Conservation (phyloP, 140 eudicot species). For the Bidens hawaiensis region DNA sequence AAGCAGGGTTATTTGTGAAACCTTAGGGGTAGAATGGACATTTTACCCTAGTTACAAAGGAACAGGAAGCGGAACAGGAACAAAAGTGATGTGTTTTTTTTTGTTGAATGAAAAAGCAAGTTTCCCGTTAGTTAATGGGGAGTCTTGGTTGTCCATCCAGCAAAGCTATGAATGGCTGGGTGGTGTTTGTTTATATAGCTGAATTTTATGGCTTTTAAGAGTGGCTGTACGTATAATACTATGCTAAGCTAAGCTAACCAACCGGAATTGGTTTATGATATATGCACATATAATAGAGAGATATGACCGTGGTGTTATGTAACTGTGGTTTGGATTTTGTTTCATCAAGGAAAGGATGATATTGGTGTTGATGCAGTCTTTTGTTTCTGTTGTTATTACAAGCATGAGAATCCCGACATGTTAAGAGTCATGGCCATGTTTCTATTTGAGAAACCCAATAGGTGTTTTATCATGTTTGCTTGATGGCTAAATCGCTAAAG, state of each 20-base stretch:
- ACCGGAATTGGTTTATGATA: conserved; percentile 22
- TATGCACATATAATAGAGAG: conserved; percentile 28
- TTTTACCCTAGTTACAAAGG: conserved; percentile 27
- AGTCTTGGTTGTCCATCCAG: conserved; percentile 19
- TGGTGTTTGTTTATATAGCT: conserved; percentile 27
- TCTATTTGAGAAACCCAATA: not conserved
- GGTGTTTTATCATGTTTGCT: not conserved
- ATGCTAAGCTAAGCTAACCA: too few species aligned
- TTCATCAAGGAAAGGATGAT: conserved; percentile 21
- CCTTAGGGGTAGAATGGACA: conserved; percentile 28
- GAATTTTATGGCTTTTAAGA: conserved; percentile 26
- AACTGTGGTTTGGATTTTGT: conserved; percentile 33
- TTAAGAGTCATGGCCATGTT: not conserved
- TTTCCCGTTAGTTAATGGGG: conserved; percentile 29
- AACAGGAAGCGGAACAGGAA: conserved; percentile 31
- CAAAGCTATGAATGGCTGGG: conserved; percentile 26
- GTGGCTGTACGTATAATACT: conserved; percentile 21
- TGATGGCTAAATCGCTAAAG: too few species aligned
- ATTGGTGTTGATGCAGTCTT: conserved; percentile 3
- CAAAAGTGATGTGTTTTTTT: conserved; percentile 27
- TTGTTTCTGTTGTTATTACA: not conserved
- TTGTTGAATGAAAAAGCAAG: conserved; percentile 24
- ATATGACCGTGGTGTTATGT: conserved; percentile 26
- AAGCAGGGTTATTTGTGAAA: conserved; percentile 32
- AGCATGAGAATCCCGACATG: too few species aligned